phyloP scores from a whole-genome alignment of 2,329 filamentous ascomycete species.

The Exophiala calicioides region DNA sequence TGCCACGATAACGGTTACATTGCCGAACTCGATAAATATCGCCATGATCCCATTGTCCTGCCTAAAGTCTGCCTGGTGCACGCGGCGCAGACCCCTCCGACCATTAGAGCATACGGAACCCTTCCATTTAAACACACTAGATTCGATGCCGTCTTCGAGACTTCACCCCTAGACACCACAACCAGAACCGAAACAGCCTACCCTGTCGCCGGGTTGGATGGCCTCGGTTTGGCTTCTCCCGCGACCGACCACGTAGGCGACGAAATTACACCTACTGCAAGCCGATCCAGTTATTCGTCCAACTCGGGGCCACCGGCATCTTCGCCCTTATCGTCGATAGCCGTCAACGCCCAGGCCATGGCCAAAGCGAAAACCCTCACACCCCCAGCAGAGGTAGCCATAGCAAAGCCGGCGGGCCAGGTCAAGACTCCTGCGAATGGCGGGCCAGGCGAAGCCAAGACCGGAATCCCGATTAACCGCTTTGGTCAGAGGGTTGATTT shows the following conservation, averaged over 20 bases:
- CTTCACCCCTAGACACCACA: constrained; percentile 13
- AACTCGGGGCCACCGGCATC: constrained; percentile 7
- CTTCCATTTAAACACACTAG: constrained; percentile 20
- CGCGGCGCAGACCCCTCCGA: constrained; percentile 15
- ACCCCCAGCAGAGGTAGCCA: constrained; percentile 14
- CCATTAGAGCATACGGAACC: constrained; percentile 15
- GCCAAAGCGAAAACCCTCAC: constrained; percentile 9
- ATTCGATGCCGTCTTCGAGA: constrained; percentile 27
- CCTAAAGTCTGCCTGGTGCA: constrained; percentile 25
- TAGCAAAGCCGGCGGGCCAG: constrained; percentile 34
- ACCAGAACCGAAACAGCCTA: constrained; percentile 2
- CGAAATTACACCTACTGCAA: constrained; percentile 11
- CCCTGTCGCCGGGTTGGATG: neutral
- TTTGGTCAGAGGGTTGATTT: constrained; percentile 51
- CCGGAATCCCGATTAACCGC: constrained; percentile 50
- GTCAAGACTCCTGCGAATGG: neutral
- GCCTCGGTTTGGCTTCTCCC: neutral
- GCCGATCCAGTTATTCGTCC: constrained; percentile 15
- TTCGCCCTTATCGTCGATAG: constrained; percentile 11
- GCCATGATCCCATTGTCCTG: constrained; percentile 20
- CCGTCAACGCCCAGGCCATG: constrained; percentile 8
- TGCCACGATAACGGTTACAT: constrained; percentile 64
- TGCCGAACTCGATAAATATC: constrained; percentile 56
- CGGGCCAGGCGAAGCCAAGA: constrained; percentile 11
- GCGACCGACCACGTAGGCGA: neutral